Evolutionary conservation across 768 basidiomycete species (phyloP).

Genomic region (Lyophyllum atratum): DNA sequence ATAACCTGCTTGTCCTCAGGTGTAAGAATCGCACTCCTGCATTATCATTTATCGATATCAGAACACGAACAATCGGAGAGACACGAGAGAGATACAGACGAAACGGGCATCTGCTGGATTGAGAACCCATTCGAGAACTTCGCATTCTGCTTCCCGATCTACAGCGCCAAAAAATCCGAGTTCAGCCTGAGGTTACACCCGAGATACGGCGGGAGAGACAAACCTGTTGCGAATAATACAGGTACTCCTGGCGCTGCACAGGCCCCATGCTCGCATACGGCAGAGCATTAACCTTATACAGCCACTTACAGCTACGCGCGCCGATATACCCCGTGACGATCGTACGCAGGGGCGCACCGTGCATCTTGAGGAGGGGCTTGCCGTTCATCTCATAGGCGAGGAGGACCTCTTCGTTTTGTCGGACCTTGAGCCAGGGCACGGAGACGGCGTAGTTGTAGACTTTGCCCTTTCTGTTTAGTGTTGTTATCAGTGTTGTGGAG

Average conservation of each 20-base stretch:
- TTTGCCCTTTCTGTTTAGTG: slow-evolving; percentile 31
- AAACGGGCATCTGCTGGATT: slow-evolving; percentile 60
- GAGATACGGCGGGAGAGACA: neutral
- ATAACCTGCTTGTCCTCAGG: slow-evolving; percentile 46
- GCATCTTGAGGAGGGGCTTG: slow-evolving; percentile 48
- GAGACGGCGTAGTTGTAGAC: slow-evolving; percentile 47
- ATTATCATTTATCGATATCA: neutral
- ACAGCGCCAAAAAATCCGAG: neutral
- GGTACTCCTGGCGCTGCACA: slow-evolving; percentile 53
- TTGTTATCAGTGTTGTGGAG: neutral
- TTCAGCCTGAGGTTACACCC: neutral
- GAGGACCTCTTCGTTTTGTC: slow-evolving; percentile 46
- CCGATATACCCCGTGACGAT: slow-evolving; percentile 58
- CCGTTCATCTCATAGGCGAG: slow-evolving; percentile 59
- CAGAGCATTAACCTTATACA: slow-evolving; percentile 53
- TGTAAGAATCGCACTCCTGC: slow-evolving; percentile 50
- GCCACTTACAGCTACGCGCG: slow-evolving; percentile 55
- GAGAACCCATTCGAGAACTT: slow-evolving; percentile 57
- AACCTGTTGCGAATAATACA: slow-evolving; percentile 53
- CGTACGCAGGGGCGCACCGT: slow-evolving; percentile 51
- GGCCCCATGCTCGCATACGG: slow-evolving; percentile 50
- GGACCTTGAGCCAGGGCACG: slow-evolving; percentile 50
- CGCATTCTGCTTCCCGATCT: slow-evolving; percentile 56
- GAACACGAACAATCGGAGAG: neutral
- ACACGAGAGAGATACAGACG: slow-evolving; percentile 35